Percentiles rank a stretch among this genome's conserved stretches.
Conservation (phyloP, 1,139 yeast genomes). For the Saccharomyces hybrid region DNA sequence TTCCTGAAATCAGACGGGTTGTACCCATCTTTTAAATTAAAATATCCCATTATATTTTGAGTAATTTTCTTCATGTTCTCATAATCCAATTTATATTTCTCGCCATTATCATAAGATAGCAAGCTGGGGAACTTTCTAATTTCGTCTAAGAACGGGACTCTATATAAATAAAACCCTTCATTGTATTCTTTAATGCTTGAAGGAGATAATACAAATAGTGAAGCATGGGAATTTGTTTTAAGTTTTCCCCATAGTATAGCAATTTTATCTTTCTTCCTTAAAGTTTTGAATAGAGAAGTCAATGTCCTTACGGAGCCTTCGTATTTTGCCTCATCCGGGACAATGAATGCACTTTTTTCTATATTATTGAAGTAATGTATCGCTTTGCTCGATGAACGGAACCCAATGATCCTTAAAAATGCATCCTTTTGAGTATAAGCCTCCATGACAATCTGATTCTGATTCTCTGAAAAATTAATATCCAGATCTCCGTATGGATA, state of each 20-base stretch:
- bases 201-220: conserved; percentile 55
- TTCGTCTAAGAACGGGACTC: conserved; percentile 61
- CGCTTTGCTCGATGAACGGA: conserved; percentile 39
- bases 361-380: conserved; percentile 48
- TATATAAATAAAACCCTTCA: conserved; percentile 54
- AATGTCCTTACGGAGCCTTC: conserved; percentile 62
- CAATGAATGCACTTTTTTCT: conserved; percentile 51
- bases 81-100: conserved; percentile 25
- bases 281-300: conserved; percentile 56
- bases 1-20: conserved; percentile 55
- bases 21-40: conserved; percentile 43
- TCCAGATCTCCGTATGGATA: conserved; percentile 41
- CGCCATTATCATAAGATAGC: conserved; percentile 12
- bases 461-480: conserved; percentile 35
- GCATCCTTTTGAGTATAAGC: conserved; percentile 37
- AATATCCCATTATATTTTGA: conserved; percentile 36
- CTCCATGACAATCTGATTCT: conserved; percentile 31
- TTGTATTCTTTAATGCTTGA: conserved; percentile 30
- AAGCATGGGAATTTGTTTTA: conserved; percentile 49
- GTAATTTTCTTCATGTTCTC: conserved; percentile 33
- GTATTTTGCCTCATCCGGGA: conserved; percentile 49
- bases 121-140: conserved; percentile 43
- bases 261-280: conserved; percentile 45
- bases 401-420: conserved; percentile 56
- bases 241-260: conserved; percentile 70